Evolutionary conservation across 1,284 basidiomycete species (phyloP), one percentile per base, ranked within the genome.

Genomic region (Ustilago crameri): DNA sequence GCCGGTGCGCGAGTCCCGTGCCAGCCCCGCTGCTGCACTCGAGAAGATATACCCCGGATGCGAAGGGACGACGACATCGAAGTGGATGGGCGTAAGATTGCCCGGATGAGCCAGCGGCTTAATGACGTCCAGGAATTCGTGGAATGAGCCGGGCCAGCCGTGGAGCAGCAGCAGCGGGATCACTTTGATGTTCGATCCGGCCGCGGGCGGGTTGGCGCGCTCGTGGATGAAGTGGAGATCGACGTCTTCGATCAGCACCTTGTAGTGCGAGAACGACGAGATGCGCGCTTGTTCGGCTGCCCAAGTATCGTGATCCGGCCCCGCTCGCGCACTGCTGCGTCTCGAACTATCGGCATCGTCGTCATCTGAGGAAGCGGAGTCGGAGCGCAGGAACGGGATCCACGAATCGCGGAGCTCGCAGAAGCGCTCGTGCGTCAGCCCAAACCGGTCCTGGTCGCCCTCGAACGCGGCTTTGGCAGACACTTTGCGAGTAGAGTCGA

Each of bases 91-190:
- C 23, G 55, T 58, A 38, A 63, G 24, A 20, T 62, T 66, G 17
- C 74, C 75, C 0, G 83, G 82, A 20, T 69, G 57, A 0, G 76
- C 79, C 9, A 84, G 76, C 18, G 78, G 58, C 54, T 79, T 78
- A 61, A 82, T 74, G 10, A 74, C 59, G 3, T 80, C 66, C 37
- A 76, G 34, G 40, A 82, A 83, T 48, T 84, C 83, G 51, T 80
- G 62, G 32, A 77, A 68, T 1, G 69, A 71, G 1, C 71, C 72
- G 0, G 81, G 81, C 81, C 82, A 84, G 5, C 83, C 83, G 34
- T 84, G 83, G 1, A 81, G 50, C 9, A 84, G 68, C n/a, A 84
- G 37, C 4, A 84, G 66, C 1, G 83, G 83, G 30, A 84, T 81
- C 14, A 83, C 80, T 20, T 75, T 67, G 15, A 74, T 61, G 37